Percentiles rank a stretch among this genome's conserved stretches.
These are phyloP conservation scores for Panicum virgatum DNA, from an alignment of 202 grass and related monocot species.

Conservation along the genomic window DNA sequence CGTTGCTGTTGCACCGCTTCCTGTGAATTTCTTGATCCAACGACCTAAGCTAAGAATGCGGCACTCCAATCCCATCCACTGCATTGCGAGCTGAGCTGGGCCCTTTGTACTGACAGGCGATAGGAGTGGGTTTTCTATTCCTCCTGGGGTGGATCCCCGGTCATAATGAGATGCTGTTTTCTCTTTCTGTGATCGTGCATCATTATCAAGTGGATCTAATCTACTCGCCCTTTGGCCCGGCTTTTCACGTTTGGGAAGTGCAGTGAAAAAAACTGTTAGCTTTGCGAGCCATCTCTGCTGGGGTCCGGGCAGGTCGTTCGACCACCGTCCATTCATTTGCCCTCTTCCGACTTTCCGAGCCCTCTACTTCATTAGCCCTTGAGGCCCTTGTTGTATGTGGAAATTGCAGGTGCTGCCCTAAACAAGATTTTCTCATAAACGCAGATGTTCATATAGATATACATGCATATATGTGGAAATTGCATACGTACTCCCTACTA, in stretches of 20 bases:
- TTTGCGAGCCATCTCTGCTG: not conserved
- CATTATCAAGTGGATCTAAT: conserved; percentile 43
- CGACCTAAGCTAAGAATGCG: not conserved
- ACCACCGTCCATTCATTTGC: conserved; percentile 30
- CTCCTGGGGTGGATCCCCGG: conserved; percentile 19
- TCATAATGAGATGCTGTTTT: conserved; percentile 44
- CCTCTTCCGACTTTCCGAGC: too few relatives aligned
- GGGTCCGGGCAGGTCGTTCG: not conserved
- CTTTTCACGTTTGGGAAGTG: not conserved
- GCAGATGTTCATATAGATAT: too few relatives aligned
- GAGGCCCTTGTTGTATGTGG: not conserved
- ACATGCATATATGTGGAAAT: too few relatives aligned
- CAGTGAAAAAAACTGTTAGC: not conserved
- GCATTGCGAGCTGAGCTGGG: not conserved
- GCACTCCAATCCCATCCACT: not conserved
- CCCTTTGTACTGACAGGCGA: not conserved
- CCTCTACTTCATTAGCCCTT: not conserved
- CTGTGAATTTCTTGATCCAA: not conserved
- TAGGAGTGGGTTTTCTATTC: conserved; percentile 12
- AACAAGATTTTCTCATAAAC: too few relatives aligned
- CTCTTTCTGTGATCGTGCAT: conserved; percentile 18
- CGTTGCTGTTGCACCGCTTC: conserved; percentile 65
- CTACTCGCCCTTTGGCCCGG: not conserved
- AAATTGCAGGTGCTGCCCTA: not conserved
- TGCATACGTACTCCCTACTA: too few relatives aligned